Evolutionary conservation across 306 rosid genomes (phyloP), one percentile per base, ranked within the genome.

Genomic region (Vigna hirtella): DNA sequence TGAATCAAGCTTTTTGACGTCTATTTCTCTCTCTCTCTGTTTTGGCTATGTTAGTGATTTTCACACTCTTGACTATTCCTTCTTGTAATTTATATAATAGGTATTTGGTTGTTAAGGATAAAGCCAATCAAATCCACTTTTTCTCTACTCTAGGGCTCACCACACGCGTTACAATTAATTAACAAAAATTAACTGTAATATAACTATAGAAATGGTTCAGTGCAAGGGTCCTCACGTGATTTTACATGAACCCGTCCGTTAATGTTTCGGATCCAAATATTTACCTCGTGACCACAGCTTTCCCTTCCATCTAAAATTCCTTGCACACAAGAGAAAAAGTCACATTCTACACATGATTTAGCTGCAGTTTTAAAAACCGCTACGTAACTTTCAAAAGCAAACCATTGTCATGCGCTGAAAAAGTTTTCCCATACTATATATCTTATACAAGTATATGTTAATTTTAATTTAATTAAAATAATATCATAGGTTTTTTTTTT

Each of bases 51-150:
- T 32, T 59, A 64, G 30, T 0, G 30, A 55, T 38, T 75, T 11
- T 22, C 73, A 5, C 22, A 40, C 13, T 52, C 28, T 26, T 61
- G 59, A 62, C 68, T 69, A 0, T 34, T 62, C 6, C 38, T 3
- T 45, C n/a, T 52, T 42, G 2, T 8, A 6, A 47, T 77, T 77
- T 82, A 82, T 74, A 58, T 55, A 68, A 53, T 12, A 63, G 45
- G 1, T 18, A 51, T 28, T 70, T 14, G 52, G 40, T 16, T 15
- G 81, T 8, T 38, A 34, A 49, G 85, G 81, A 80, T 64, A 73
- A 74, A 77, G 86, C 51, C 52, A 77, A 77, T 84, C 43, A 51
- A 77, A 72, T n/a, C 42, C 52, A 5, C 16, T 64, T 66, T 50
- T 76, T 38, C 38, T 26, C 4, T 72, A 28, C 26, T 73, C 1